phyloP scores from a whole-genome alignment of 306 rosid species.

The Erythrophleum fordii region DNA sequence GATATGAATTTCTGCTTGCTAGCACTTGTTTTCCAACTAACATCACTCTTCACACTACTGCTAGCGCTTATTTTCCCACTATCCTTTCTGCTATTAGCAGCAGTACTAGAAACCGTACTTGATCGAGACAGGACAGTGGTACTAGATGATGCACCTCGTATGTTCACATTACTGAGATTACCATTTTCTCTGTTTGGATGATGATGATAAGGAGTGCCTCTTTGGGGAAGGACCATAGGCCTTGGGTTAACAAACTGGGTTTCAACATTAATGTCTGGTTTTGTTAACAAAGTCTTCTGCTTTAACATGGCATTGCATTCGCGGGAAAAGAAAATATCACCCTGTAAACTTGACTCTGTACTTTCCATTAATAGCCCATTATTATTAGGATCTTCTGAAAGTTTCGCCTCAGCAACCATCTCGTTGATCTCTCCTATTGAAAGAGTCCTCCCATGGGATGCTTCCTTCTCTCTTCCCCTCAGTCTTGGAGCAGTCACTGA shows the following conservation, averaged over 20 bases:
- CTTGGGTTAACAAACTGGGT: slow-evolving; percentile 42
- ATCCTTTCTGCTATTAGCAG: slow-evolving; percentile 50
- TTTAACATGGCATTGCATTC: slow-evolving; percentile 53
- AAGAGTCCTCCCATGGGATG: slow-evolving; percentile 40
- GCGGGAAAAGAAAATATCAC: slow-evolving; percentile 83
- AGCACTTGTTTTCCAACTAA: slow-evolving; percentile 55
- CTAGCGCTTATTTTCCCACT: slow-evolving; percentile 44
- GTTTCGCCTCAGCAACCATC: slow-evolving; percentile 60
- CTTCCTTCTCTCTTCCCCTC: slow-evolving; percentile 54
- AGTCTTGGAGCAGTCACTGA: slow-evolving; percentile 69
- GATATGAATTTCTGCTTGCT: slow-evolving; percentile 65
- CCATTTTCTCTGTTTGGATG: slow-evolving; percentile 41
- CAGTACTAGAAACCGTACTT: slow-evolving; percentile 48
- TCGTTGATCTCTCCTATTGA: slow-evolving; percentile 73
- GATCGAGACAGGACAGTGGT: slow-evolving; percentile 46
- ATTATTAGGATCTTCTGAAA: slow-evolving; percentile 32
- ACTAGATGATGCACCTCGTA: slow-evolving; percentile 38
- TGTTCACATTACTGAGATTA: slow-evolving; percentile 33
- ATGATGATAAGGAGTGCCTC: slow-evolving; percentile 36
- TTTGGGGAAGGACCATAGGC: slow-evolving; percentile 36
- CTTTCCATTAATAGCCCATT: slow-evolving; percentile 41
- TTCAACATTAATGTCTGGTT: slow-evolving; percentile 36
- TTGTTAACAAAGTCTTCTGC: slow-evolving; percentile 37
- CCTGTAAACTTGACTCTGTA: slow-evolving; percentile 66
- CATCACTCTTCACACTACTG: slow-evolving; percentile 57